Evolutionary conservation across 805 yeast genomes (phyloP).

Genomic region (Debaryomyces castellii): DNA sequence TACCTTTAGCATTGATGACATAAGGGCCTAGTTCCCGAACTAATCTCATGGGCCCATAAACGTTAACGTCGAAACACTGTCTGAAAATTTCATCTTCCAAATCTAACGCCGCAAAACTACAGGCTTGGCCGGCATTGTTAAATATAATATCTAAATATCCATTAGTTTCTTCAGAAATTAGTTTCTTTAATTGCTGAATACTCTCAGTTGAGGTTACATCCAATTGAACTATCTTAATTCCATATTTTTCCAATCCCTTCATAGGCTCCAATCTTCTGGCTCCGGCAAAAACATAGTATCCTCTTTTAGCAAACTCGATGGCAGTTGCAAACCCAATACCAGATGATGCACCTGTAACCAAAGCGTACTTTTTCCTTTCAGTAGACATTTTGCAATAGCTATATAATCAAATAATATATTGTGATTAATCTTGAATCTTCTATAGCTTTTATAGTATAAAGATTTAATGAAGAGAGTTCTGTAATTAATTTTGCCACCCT

Average conservation of each 20-base stretch:
- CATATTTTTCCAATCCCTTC: slow-evolving; percentile 25
- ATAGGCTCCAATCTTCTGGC: slow-evolving; percentile 28
- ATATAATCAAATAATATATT: no score
- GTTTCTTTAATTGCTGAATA: slow-evolving; percentile 20
- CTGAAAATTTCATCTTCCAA: slow-evolving; percentile 19
- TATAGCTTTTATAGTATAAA: no score
- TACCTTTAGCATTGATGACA: slow-evolving; percentile 31
- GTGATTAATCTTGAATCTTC: neutral
- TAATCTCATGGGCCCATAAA: slow-evolving; percentile 36
- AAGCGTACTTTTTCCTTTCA: slow-evolving; percentile 41
- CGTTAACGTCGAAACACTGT: slow-evolving; percentile 31
- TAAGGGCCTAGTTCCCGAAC: slow-evolving; percentile 30
- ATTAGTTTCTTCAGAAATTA: slow-evolving; percentile 23
- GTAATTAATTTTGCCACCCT: no score
- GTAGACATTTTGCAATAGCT: slow-evolving; percentile 2
- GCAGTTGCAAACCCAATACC: slow-evolving; percentile 49
- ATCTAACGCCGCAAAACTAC: slow-evolving; percentile 28
- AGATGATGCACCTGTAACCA: slow-evolving; percentile 53
- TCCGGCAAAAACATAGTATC: slow-evolving; percentile 39
- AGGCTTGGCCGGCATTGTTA: slow-evolving; percentile 41
- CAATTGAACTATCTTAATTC: slow-evolving; percentile 25
- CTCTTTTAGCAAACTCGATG: slow-evolving; percentile 40
- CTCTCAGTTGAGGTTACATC: slow-evolving; percentile 37
- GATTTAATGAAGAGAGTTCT: no score
- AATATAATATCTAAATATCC: slow-evolving; percentile 37